Evolutionary conservation across 257 asterid species (phyloP).

Genomic region (Perilla frutescens): DNA sequence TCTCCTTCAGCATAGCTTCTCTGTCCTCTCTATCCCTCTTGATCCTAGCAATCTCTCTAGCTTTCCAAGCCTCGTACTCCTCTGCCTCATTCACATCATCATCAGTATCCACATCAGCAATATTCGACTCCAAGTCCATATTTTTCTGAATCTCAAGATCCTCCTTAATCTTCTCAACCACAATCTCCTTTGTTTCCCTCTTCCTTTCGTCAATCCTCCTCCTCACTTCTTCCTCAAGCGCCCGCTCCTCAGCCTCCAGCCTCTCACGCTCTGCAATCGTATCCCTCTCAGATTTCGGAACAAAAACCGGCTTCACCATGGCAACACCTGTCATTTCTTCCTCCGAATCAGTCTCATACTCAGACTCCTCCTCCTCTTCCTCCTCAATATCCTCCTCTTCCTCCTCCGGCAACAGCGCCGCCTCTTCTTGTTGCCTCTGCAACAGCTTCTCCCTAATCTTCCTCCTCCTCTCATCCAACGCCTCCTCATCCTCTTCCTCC

Average conservation of each 20-base stretch:
- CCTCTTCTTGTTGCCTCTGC: constrained; percentile 78
- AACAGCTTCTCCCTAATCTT: constrained; percentile 71
- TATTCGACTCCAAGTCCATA: constrained; percentile 67
- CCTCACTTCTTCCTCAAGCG: constrained; percentile 71
- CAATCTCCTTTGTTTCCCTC: constrained; percentile 76
- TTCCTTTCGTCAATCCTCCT: constrained; percentile 80
- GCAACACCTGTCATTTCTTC: constrained; percentile 70
- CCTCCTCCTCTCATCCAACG: constrained; percentile 80
- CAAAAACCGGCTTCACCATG: constrained; percentile 88
- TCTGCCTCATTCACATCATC: constrained; percentile 93
- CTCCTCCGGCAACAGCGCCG: constrained; percentile 66
- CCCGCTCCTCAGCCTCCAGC: constrained; percentile 86
- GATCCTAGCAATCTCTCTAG: constrained; percentile 91
- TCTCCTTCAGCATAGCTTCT: constrained; percentile 82
- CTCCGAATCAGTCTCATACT: constrained; percentile 91
- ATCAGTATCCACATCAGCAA: constrained; percentile 92
- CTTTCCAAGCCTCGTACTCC: constrained; percentile 96
- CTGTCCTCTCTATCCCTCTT: constrained; percentile 94
- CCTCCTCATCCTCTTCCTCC: constrained; percentile 89
- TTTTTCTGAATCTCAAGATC: constrained; percentile 82
- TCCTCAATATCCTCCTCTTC: constrained; percentile 77
- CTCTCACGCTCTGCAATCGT: constrained; percentile 92
- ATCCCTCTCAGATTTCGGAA: constrained; percentile 79
- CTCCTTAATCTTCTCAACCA: constrained; percentile 86
- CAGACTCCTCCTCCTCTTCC: constrained; percentile 72